phyloP scores from a whole-genome alignment of 2,329 filamentous ascomycete species.

The Coniochaeta sp. region DNA sequence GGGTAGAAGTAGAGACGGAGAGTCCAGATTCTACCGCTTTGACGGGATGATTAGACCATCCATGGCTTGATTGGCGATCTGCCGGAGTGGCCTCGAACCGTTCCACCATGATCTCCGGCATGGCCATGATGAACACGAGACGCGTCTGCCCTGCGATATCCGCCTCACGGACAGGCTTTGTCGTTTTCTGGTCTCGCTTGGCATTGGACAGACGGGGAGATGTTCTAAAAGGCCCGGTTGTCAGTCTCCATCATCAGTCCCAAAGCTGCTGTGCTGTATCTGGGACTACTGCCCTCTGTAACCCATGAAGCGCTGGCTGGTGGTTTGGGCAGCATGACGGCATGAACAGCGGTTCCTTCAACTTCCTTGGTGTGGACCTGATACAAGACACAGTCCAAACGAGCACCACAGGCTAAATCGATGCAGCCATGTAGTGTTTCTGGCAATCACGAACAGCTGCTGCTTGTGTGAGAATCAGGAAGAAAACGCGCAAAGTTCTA shows the following conservation, averaged over 20 bases:
- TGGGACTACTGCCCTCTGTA: no score
- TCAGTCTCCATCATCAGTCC: background rate
- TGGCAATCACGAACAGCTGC: background rate
- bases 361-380: background rate
- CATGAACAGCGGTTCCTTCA: background rate
- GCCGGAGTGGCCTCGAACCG: background rate
- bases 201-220: background rate
- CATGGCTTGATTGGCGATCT: background rate
- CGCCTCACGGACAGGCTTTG: background rate
- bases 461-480: no score
- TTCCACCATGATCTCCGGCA: background rate
- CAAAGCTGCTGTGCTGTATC: no score
- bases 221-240: background rate
- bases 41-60: background rate
- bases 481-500: no score
- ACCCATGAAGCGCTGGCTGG: no score
- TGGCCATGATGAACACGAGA: background rate
- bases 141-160: no score
- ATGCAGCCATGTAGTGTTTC: background rate
- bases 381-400: background rate
- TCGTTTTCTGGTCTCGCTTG: background rate
- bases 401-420: background rate
- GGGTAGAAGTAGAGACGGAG: background rate
- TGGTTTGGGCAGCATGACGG: background rate
- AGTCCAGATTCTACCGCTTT: background rate